Evolutionary conservation across 192 early-diverging fungal species (phyloP).

Genomic region (Dispira simplex): DNA sequence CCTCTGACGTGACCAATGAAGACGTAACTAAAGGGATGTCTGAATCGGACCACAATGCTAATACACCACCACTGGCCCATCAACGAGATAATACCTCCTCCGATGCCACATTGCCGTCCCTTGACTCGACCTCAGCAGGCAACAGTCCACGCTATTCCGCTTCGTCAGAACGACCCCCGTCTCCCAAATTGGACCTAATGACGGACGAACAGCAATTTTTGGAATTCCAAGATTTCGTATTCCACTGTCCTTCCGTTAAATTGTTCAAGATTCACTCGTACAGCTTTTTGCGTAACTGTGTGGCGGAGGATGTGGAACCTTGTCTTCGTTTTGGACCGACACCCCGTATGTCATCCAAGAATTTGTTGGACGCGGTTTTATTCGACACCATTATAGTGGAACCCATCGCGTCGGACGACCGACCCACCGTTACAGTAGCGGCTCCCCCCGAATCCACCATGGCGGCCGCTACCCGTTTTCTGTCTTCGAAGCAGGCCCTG

Average conservation of each 20-base stretch:
- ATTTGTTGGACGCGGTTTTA: conserved; percentile 78
- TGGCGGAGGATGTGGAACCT: conserved; percentile 82
- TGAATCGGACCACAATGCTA: neutral
- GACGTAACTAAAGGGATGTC: conserved; percentile 19
- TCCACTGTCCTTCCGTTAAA: conserved; percentile 40
- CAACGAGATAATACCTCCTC: no score
- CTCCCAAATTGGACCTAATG: conserved; percentile 7
- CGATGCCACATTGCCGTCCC: no score
- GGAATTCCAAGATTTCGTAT: conserved; percentile 82
- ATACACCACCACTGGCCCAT: neutral
- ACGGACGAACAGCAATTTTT: conserved; percentile 61
- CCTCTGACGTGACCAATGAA: conserved; percentile 14
- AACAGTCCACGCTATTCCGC: no score
- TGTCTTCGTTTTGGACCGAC: conserved; percentile 88
- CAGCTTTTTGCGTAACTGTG: conserved; percentile 74
- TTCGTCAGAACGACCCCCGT: neutral
- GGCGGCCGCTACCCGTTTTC: neutral
- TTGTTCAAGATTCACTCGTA: conserved; percentile 59
- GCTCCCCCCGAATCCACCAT: neutral
- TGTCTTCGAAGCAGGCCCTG: conserved; percentile 21
- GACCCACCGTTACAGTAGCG: neutral
- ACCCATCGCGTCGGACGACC: conserved; percentile 38
- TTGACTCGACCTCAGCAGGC: no score
- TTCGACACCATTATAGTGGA: conserved; percentile 81
- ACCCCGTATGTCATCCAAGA: conserved; percentile 76